Conservation (phyloP, 148 eudicot species). For the Pouteria glomerata region DNA sequence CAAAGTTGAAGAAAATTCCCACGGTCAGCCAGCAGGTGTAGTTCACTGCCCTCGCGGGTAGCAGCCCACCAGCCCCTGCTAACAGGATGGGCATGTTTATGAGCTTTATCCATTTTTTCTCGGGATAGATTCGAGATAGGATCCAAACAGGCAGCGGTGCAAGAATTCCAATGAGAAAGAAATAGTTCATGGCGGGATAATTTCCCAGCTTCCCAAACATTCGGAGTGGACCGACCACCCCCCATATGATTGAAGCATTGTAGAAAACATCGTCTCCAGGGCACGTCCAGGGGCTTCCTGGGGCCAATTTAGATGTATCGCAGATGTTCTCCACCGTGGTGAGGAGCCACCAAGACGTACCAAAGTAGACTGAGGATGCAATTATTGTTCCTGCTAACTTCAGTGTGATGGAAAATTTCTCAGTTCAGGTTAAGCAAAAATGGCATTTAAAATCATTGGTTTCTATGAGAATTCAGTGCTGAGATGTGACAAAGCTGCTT, state of each 20-base stretch:
- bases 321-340: conserved; percentile 32
- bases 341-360: conserved; percentile 48
- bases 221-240: conserved; percentile 39
- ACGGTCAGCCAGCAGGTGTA: conserved; percentile 25
- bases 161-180: conserved; percentile 32
- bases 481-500: not conserved
- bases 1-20: conserved; percentile 32
- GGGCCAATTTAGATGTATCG: conserved; percentile 20
- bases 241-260: conserved; percentile 51
- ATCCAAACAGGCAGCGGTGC: conserved; percentile 39
- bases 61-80: conserved; percentile 28
- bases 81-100: conserved; percentile 40
- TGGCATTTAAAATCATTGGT: not conserved
- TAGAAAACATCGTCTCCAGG: conserved; percentile 50
- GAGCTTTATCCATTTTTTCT: conserved; percentile 33
- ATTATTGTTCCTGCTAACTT: conserved; percentile 40
- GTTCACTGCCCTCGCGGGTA: conserved; percentile 40
- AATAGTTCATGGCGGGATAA: conserved; percentile 34
- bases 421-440: no score
- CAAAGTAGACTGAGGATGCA: conserved; percentile 36
- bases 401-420: no score
- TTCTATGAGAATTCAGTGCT: not conserved
- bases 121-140: conserved; percentile 22
- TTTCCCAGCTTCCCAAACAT: conserved; percentile 40
- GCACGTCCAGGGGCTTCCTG: conserved; percentile 55